A percentile compares a stretch with the other conserved stretches of the same genome.
Conservation (phyloP, 176 grass and related monocot species). For the Secale cereale region DNA sequence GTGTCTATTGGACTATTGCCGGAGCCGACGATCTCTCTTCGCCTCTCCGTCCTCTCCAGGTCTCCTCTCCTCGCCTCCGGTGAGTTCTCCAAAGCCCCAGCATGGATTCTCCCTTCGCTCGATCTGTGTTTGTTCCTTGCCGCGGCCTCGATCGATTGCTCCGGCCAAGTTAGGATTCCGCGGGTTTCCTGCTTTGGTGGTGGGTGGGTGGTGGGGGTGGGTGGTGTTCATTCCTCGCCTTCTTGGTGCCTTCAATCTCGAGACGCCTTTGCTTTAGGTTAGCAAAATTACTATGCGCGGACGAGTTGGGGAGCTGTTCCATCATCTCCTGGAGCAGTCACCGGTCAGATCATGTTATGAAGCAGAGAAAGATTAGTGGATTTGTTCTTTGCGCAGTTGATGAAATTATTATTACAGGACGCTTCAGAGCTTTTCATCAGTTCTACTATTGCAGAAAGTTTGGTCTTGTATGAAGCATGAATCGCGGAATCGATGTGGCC, state of each 20-base stretch:
- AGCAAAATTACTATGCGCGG: neutral
- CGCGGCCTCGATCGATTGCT: neutral
- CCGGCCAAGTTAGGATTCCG: neutral
- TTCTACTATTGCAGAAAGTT: neutral
- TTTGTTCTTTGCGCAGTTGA: neutral
- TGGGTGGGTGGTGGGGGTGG: neutral
- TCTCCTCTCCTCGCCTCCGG: neutral
- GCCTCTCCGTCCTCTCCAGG: neutral
- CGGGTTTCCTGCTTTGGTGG: neutral
- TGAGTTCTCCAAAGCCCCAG: neutral
- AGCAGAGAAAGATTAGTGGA: neutral
- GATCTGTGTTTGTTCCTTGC: neutral
- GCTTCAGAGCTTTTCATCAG: neutral
- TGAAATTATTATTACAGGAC: neutral
- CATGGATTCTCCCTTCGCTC: neutral
- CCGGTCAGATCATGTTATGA: neutral
- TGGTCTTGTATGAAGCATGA: neutral
- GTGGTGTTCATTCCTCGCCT: neutral
- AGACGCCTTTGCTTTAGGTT: neutral
- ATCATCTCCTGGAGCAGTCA: neutral
- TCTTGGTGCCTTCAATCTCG: no score
- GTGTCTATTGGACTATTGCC: neutral
- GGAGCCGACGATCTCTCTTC: neutral
- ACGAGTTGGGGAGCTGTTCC: neutral
- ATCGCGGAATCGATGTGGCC: neutral